These are phyloP conservation scores for Wickerhamiella galacta DNA, from an alignment of 805 yeast species.

Conservation along the genomic window DNA sequence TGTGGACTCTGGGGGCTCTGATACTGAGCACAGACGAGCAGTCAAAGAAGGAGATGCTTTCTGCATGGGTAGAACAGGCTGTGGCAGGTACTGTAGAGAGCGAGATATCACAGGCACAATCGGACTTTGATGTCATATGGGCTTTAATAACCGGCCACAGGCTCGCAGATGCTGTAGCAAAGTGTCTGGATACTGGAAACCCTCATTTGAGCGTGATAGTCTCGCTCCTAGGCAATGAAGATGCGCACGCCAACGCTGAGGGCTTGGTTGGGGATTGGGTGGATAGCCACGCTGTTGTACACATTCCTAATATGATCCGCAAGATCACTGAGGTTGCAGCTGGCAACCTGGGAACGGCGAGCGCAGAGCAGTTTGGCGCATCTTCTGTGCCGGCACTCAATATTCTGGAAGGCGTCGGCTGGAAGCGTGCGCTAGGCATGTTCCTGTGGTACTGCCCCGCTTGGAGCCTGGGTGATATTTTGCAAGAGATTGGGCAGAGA, in stretches of 20 bases:
- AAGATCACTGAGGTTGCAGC: conserved; percentile 50
- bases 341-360: conserved; percentile 23
- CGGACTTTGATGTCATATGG: conserved; percentile 33
- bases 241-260: conserved; percentile 37
- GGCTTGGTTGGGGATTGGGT: conserved; percentile 56
- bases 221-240: conserved; percentile 49
- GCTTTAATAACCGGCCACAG: conserved; percentile 32
- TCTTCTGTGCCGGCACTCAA: conserved; percentile 10
- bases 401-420: conserved; percentile 32
- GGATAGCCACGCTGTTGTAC: conserved; percentile 24
- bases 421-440: conserved; percentile 49
- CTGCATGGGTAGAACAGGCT: conserved; percentile 39
- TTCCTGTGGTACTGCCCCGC: conserved; percentile 40
- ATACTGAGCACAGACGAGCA: conserved; percentile 34
- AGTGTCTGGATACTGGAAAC: conserved; percentile 45
- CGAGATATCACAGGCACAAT: conserved; percentile 17
- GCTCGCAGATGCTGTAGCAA: conserved; percentile 40
- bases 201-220: conserved; percentile 55
- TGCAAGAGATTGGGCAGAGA: conserved; percentile 4
- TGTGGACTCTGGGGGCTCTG: conserved; percentile 44
- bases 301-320: conserved; percentile 37
- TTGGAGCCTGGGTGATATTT: neutral
- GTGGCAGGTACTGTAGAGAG: conserved; percentile 24
- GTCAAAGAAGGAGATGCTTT: conserved; percentile 21
- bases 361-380: conserved; percentile 9